These are phyloP conservation scores for Globisporangium spiculum DNA, from an alignment of 352 stramenopile genomes.

Conservation along the genomic window DNA sequence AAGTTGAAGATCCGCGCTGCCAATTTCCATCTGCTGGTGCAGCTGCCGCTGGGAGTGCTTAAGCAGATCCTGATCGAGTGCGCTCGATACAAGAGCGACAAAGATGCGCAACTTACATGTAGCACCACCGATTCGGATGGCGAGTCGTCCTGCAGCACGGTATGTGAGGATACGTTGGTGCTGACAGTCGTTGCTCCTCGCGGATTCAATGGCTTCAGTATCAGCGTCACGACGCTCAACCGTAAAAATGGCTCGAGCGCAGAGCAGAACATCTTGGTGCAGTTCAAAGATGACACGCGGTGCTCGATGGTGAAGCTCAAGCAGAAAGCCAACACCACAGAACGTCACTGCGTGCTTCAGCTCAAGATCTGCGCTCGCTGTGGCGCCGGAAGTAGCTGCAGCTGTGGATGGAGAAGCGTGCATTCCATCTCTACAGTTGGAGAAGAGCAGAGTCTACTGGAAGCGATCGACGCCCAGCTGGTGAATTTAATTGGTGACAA, in stretches of 20 bases:
- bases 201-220: neutral
- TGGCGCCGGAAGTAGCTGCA: conserved; percentile 13
- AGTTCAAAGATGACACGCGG: conserved; percentile 12
- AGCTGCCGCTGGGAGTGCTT: conserved; percentile 29
- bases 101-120: neutral
- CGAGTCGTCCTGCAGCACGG: neutral
- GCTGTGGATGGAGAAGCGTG: conserved; percentile 26
- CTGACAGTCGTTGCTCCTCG: conserved; percentile 7
- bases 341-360: conserved; percentile 10
- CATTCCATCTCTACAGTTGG: conserved; percentile 21
- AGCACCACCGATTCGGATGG: neutral
- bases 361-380: conserved; percentile 30
- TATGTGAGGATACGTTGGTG: neutral
- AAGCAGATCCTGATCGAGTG: conserved; percentile 30
- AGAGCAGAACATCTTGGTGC: conserved; percentile 4
- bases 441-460: conserved; percentile 28
- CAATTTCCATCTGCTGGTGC: conserved; percentile 20
- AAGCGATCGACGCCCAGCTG: conserved; percentile 23
- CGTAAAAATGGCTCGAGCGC: neutral
- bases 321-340: neutral
- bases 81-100: neutral
- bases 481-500: no score
- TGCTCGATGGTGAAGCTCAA: neutral
- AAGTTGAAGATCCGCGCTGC: conserved; percentile 9
- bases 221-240: conserved; percentile 1